Percentiles rank a stretch among this genome's conserved stretches.
Conservation (phyloP, 2,329 filamentous ascomycete genomes). For the Elsinoe fawcettii region DNA sequence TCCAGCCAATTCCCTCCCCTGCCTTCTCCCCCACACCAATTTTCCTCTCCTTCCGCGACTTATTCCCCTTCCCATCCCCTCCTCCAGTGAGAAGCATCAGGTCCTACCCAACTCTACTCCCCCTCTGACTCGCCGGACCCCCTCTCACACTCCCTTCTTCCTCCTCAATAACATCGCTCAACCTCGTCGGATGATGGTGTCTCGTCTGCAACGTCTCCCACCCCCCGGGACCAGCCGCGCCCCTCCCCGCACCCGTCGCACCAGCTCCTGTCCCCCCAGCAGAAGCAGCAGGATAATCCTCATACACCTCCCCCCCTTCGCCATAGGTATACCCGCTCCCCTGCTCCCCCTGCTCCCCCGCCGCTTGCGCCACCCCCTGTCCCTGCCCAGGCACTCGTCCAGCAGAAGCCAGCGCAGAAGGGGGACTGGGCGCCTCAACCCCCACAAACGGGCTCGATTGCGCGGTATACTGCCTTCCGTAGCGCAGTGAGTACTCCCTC, state of each 20-base stretch:
- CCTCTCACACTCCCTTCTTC: conserved; percentile 52
- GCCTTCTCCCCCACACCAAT: background rate
- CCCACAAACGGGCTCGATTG: conserved; percentile 19
- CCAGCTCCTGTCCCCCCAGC: conserved; percentile 20
- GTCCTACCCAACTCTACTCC: conserved; percentile 12
- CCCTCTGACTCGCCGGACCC: conserved; percentile 49
- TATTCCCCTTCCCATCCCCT: background rate
- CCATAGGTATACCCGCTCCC: conserved; percentile 12
- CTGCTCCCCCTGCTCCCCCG: no score
- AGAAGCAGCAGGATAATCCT: conserved; percentile 24
- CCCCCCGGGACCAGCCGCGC: conserved; percentile 43
- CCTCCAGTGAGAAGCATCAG: background rate
- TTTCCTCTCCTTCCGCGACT: background rate
- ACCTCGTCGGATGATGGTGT: conserved; percentile 78
- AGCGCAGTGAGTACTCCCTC: conserved; percentile 40
- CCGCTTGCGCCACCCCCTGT: no score
- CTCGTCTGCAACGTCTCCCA: conserved; percentile 67
- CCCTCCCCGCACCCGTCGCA: conserved; percentile 13
- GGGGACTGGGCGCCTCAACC: conserved; percentile 21
- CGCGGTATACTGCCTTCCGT: conserved; percentile 26
- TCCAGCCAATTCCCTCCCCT: background rate
- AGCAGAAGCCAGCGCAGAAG: conserved; percentile 24
- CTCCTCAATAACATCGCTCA: conserved; percentile 83
- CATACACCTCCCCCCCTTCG: conserved; percentile 9
- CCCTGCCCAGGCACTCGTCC: background rate